Percentiles rank a stretch among this genome's conserved stretches.
These are phyloP conservation scores for Boletus sp. DNA, from an alignment of 1,284 basidiomycete species.

Conservation along the genomic window DNA sequence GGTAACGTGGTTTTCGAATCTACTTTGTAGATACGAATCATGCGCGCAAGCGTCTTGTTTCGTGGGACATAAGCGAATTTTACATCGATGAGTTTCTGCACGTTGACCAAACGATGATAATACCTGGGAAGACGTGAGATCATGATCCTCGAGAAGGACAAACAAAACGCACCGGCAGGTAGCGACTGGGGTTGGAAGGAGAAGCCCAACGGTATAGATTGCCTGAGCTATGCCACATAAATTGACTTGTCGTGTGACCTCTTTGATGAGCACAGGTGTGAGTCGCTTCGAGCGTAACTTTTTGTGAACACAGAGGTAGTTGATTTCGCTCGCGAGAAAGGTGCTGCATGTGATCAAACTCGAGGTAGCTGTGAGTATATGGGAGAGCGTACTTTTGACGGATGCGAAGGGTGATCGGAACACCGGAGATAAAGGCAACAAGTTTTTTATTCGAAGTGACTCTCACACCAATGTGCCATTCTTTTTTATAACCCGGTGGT, in stretches of 20 bases:
- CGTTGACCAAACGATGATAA: conserved; percentile 90
- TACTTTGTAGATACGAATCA: conserved; percentile 74
- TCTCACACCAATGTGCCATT: conserved; percentile 96
- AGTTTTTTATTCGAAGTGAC: conserved; percentile 88
- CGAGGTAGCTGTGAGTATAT: not conserved
- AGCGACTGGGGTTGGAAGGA: conserved; percentile 87
- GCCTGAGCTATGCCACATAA: conserved; percentile 93
- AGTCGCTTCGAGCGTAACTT: conserved; percentile 94
- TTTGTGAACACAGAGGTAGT: conserved; percentile 98
- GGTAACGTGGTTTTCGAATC: conserved; percentile 48
- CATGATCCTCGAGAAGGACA: not conserved
- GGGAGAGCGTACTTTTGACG: conserved; percentile 62
- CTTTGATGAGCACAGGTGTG: conserved; percentile 96
- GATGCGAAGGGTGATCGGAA: conserved; percentile 80
- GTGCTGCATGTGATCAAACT: conserved; percentile 41
- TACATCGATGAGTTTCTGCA: conserved; percentile 88
- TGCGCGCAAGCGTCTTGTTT: conserved; percentile 80
- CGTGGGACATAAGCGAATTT: conserved; percentile 87
- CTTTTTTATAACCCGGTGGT: conserved; percentile 88
- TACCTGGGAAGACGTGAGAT: conserved; percentile 51
- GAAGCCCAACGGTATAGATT: conserved; percentile 91
- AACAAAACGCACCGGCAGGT: conserved; percentile 61
- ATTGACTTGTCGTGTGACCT: conserved; percentile 92
- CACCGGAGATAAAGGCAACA: conserved; percentile 97
- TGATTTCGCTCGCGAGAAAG: conserved; percentile 84